Conservation (phyloP, 208 protist genomes). For the Trypanosoma caninum region DNA sequence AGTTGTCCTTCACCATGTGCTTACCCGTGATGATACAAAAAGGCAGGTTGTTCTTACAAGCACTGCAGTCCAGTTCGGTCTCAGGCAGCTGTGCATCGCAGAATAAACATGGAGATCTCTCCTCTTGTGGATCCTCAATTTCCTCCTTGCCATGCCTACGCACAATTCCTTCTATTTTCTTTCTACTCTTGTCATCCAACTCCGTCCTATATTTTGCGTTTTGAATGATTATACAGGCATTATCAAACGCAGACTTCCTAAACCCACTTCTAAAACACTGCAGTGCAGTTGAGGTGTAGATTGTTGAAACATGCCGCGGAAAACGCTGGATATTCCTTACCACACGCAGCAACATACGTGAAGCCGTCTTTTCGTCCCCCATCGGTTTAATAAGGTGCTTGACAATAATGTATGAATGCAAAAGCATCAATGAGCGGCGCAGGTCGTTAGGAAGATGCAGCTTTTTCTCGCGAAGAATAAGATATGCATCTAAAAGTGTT, state of each 20-base stretch:
- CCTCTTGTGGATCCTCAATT: slow-evolving; percentile 81
- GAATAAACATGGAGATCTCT: slow-evolving; percentile 90
- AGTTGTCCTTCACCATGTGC: slow-evolving; percentile 89
- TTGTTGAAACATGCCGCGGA: slow-evolving; percentile 92
- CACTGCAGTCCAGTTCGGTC: slow-evolving; percentile 92
- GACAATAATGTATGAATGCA: slow-evolving; percentile 97
- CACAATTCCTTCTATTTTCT: slow-evolving; percentile 96
- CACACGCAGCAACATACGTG: slow-evolving; percentile 95
- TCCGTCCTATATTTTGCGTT: slow-evolving; percentile 92
- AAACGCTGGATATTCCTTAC: slow-evolving; percentile 95
- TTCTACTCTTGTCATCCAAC: slow-evolving; percentile 92
- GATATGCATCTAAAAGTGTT: slow-evolving; percentile 93
- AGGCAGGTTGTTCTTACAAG: slow-evolving; percentile 94
- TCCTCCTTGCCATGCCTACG: slow-evolving; percentile 84
- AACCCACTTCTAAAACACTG: slow-evolving; percentile 93
- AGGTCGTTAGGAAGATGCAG: slow-evolving; percentile 92
- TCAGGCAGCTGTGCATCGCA: slow-evolving; percentile 84
- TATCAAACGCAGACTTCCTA: slow-evolving; percentile 94
- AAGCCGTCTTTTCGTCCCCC: slow-evolving; percentile 88
- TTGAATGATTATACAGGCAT: slow-evolving; percentile 93
- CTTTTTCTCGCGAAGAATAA: slow-evolving; percentile 81
- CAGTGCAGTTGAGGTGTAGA: slow-evolving; percentile 95
- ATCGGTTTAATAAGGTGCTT: slow-evolving; percentile 91
- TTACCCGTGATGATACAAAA: slow-evolving; percentile 95
- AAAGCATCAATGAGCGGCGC: slow-evolving; percentile 89